Percentiles rank a stretch among this genome's conserved stretches.
Conservation (phyloP, 1,139 yeast genomes). For the Protomyces inouyei region DNA sequence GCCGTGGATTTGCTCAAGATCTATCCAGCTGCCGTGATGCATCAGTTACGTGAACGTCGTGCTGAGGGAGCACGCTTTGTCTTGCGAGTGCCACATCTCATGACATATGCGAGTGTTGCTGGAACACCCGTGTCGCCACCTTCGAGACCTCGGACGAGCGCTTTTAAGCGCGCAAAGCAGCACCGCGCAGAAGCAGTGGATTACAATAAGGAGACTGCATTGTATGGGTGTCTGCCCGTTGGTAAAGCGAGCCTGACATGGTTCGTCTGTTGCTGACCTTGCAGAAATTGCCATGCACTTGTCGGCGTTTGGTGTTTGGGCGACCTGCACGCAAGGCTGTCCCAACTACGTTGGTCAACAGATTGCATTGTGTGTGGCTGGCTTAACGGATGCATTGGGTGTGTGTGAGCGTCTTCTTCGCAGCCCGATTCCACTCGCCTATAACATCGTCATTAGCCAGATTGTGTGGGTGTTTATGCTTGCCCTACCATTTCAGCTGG, state of each 20-base stretch:
- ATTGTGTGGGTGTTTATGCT: constrained; percentile 32
- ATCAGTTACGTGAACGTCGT: constrained; percentile 31
- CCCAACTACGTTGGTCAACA: not conserved
- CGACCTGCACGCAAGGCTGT: not conserved
- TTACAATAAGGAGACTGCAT: not conserved
- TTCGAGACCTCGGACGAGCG: not conserved
- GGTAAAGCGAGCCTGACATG: not conserved
- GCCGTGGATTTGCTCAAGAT: constrained; percentile 28
- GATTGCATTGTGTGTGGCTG: not conserved
- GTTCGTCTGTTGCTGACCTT: not conserved
- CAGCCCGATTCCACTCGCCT: constrained; percentile 32
- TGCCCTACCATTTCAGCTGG: constrained; percentile 32
- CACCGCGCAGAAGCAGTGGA: not conserved
- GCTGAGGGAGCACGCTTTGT: constrained; percentile 1
- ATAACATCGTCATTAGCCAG: constrained; percentile 31
- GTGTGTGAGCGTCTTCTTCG: constrained; percentile 30
- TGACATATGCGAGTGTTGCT: constrained; percentile 8
- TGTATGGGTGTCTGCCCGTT: not conserved
- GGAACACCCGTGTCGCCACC: not conserved
- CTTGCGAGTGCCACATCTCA: constrained; percentile 24
- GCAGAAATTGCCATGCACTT: not conserved
- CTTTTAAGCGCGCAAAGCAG: not conserved
- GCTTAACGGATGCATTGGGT: not conserved
- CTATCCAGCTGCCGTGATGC: constrained; percentile 30
- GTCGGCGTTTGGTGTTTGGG: not conserved